phyloP scores from a whole-genome alignment of 164 flowering plant genomes.

The Sextonia rubra region DNA sequence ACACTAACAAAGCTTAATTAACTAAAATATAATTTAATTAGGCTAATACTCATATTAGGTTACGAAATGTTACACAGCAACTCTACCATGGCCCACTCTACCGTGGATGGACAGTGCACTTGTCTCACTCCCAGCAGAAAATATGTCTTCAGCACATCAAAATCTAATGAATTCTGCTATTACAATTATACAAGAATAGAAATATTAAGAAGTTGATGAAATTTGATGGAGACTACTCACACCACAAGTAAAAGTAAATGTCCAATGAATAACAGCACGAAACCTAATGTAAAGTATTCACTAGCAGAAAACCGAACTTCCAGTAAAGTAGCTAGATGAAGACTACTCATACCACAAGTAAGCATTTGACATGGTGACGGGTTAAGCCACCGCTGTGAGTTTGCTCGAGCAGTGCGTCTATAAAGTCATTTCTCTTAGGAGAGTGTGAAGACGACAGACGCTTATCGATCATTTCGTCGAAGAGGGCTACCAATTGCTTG shows the following conservation, averaged over 20 bases:
- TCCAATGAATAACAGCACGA: too few species aligned
- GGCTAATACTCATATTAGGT: too few species aligned
- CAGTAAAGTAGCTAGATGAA: background rate
- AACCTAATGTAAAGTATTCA: background rate
- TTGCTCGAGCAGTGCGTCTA: conserved; percentile 2
- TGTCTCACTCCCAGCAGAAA: background rate
- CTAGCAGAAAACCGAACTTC: background rate
- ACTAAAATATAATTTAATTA: too few species aligned
- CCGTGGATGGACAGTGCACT: background rate
- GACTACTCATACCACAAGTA: conserved; percentile 6
- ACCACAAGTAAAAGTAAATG: background rate
- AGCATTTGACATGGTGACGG: background rate
- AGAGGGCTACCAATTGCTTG: background rate
- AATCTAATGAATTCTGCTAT: background rate
- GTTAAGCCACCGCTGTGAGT: background rate
- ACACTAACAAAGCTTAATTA: too few species aligned
- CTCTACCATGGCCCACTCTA: conserved; percentile 8
- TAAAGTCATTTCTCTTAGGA: background rate
- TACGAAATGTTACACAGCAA: conserved; percentile 1
- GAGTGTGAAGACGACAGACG: background rate
- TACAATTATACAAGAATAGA: background rate
- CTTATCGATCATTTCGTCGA: conserved; percentile 11
- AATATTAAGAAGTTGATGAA: background rate
- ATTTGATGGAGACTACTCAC: background rate
- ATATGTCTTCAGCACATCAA: background rate